Evolutionary conservation across 495 filamentous ascomycete species (phyloP).

Genomic region (Podospora fimiseda): DNA sequence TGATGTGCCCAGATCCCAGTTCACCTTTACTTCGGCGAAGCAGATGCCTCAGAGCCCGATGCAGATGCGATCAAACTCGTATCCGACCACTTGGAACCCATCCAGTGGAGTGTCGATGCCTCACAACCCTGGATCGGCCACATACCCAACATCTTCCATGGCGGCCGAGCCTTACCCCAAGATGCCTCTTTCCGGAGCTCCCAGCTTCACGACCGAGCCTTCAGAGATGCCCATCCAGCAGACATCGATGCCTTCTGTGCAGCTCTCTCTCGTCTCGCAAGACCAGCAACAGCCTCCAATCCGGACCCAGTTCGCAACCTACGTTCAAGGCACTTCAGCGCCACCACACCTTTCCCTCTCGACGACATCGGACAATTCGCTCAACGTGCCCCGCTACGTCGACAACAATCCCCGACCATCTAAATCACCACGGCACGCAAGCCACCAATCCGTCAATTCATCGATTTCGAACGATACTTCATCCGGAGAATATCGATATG

Average conservation of each 20-base stretch:
- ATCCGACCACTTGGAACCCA: slow-evolving; percentile 32
- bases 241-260: slow-evolving; percentile 45
- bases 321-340: slow-evolving; percentile 37
- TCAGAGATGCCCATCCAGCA: slow-evolving; percentile 44
- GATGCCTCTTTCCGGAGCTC: slow-evolving; percentile 37
- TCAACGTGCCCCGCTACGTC: slow-evolving; percentile 43
- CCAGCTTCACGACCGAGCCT: slow-evolving; percentile 41
- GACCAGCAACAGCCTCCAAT: slow-evolving; percentile 37
- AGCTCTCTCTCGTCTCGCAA: slow-evolving; percentile 37
- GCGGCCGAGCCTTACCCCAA: slow-evolving; percentile 40
- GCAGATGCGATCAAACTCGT: slow-evolving; percentile 45
- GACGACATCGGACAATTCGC: slow-evolving; percentile 32
- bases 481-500: slow-evolving; percentile 45
- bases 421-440: slow-evolving; percentile 48
- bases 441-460: slow-evolving; percentile 38
- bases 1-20: slow-evolving; percentile 45
- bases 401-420: slow-evolving; percentile 49
- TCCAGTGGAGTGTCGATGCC: slow-evolving; percentile 38
- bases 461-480: slow-evolving; percentile 40
- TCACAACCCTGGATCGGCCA: slow-evolving; percentile 29
- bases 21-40: slow-evolving; percentile 47
- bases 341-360: slow-evolving; percentile 40
- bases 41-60: slow-evolving; percentile 47
- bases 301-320: slow-evolving; percentile 42
- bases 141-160: slow-evolving; percentile 40